phyloP scores from a whole-genome alignment of 305 asterid species.

The Coffea humblotiana region DNA sequence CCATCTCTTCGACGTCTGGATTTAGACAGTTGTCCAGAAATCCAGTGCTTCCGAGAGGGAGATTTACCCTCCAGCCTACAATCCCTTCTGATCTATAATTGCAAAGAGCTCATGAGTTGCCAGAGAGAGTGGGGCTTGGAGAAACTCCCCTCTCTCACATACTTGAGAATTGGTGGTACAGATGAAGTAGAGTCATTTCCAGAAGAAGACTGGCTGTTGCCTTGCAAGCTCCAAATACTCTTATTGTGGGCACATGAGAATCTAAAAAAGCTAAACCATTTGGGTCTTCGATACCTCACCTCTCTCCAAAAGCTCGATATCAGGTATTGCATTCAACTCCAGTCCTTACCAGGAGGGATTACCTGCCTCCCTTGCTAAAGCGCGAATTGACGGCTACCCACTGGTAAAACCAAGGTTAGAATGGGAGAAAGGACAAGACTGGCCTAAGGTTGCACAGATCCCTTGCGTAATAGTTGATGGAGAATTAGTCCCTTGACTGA shows the following conservation, averaged over 20 bases:
- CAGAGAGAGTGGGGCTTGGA: slow-evolving; percentile 3
- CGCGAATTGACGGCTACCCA: background rate
- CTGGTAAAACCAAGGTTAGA: slow-evolving; percentile 10
- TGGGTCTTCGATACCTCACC: slow-evolving; percentile 14
- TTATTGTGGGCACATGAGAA: background rate
- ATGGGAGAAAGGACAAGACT: slow-evolving; percentile 14
- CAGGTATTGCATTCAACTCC: background rate
- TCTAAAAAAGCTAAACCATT: slow-evolving; percentile 7
- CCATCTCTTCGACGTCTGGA: background rate
- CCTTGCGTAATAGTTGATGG: background rate
- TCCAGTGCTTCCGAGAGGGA: slow-evolving; percentile 15
- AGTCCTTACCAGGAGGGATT: slow-evolving; percentile 1
- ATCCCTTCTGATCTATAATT: background rate
- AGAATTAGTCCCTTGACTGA: slow-evolving; percentile 1
- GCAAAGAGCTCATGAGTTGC: background rate
- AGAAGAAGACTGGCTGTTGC: slow-evolving; percentile 7
- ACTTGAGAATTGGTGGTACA: slow-evolving; percentile 25
- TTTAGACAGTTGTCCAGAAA: background rate
- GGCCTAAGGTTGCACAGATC: slow-evolving; percentile 15
- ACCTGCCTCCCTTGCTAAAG: background rate
- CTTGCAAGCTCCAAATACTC: background rate
- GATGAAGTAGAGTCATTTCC: background rate
- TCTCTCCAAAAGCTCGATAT: background rate
- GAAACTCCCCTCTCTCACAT: background rate
- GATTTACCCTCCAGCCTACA: slow-evolving; percentile 18